Evolutionary conservation across 2,329 filamentous ascomycete species (phyloP), one percentile per base, ranked within the genome.

Genomic region (Neoscytalidium dimidiatum): DNA sequence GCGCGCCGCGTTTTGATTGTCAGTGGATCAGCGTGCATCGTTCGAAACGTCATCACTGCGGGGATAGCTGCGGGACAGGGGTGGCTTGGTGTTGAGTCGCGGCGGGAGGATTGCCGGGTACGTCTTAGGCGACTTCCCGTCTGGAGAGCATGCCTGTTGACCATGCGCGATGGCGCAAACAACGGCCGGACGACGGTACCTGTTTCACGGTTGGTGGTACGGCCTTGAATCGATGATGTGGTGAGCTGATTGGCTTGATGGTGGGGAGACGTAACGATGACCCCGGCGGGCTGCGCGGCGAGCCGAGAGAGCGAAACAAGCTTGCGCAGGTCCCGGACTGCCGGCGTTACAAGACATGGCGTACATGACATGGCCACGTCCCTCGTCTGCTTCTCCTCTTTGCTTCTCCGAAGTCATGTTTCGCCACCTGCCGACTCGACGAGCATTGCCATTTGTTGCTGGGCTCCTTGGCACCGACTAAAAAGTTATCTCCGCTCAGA

Each of bases 71-170:
- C 33, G 23, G 17, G 14, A 29, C 46, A 5, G 1, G 19, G 6
- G 7, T 14, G 52, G 17, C n/a, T 28, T 57, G 52, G 52, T 57
- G 52, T 57, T 57, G 52, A 57, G 35, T 57, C 52, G 52, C 11
- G 51, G 51, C 51, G 51, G 31, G 19, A 38, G 6, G 31, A 21
- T 21, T 23, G 51, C 19, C 7, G n/a, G 51, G 33, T 56, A 23
- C 19, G 51, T 23, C 44, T 23, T 48, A 48, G 51, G 51, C 31
- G 51, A 21, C 7, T 26, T 19, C 19, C n/a, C 8, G 21, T 19
- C 23, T 1, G 33, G 7, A 21, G 11, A 9, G 29, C 51, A 41
- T 56, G 51, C 31, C 51, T 41, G 51, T 4, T 13, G 21, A 31
- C 21, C 31, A n/a, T 21, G 49, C 14, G 19, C 28, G 31, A 21